Conservation (phyloP, 2,329 filamentous ascomycete genomes). For the Aspergillus bombycis region DNA sequence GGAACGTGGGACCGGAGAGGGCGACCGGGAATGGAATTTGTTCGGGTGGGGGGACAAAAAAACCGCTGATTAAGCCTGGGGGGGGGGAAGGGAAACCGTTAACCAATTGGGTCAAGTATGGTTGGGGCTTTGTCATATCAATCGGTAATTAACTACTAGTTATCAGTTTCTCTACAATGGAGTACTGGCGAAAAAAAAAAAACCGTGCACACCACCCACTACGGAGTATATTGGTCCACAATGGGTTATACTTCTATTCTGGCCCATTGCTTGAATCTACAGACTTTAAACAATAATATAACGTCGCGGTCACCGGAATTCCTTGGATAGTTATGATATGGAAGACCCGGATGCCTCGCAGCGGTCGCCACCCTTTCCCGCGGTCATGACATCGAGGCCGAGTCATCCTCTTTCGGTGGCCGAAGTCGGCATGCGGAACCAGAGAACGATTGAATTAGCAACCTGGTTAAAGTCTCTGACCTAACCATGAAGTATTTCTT, state of each 20-base stretch:
- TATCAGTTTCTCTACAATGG: neutral
- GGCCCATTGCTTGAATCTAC: neutral
- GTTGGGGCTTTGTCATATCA: neutral
- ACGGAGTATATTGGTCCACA: neutral
- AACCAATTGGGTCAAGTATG: neutral
- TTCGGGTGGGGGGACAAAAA: constrained; percentile 11
- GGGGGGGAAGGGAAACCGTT: neutral
- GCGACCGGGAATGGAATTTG: constrained; percentile 17
- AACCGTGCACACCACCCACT: neutral
- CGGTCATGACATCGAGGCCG: constrained; percentile 18
- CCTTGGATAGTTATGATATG: neutral
- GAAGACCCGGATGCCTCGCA: neutral
- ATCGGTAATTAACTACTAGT: no score
- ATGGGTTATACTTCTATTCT: neutral
- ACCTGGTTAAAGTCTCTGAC: neutral
- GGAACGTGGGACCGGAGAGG: constrained; percentile 15
- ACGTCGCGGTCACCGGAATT: neutral
- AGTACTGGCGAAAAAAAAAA: neutral
- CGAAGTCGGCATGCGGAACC: constrained; percentile 20
- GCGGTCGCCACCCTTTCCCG: neutral
- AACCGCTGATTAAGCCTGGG: constrained; percentile 5
- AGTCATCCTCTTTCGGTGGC: constrained; percentile 13
- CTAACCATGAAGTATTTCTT: neutral
- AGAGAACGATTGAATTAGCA: constrained; percentile 5
- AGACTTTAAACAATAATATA: neutral